A percentile compares a stretch with the other conserved stretches of the same genome.
phyloP scores from a whole-genome alignment of 352 stramenopile genomes.

The Stephanocyclus meneghinianus region DNA sequence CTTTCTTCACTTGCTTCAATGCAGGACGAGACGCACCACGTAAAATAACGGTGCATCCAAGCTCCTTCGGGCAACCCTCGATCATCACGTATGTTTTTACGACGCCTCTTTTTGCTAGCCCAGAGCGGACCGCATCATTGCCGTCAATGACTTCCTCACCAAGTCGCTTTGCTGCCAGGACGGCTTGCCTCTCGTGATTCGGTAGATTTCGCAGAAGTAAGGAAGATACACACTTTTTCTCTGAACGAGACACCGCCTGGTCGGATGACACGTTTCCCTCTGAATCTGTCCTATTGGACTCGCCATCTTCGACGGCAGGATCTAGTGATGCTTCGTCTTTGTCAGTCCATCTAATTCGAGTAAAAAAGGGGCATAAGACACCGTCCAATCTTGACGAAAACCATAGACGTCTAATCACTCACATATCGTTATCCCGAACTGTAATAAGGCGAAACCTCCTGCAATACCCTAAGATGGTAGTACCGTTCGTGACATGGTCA shows the following conservation, averaged over 20 bases:
- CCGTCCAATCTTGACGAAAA: neutral
- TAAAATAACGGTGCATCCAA: constrained; percentile 92
- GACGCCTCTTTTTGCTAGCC: constrained; percentile 78
- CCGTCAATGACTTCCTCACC: constrained; percentile 77
- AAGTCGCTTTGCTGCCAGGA: constrained; percentile 73
- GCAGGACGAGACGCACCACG: constrained; percentile 87
- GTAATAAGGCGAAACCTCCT: constrained; percentile 79
- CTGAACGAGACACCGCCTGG: constrained; percentile 28
- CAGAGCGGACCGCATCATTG: constrained; percentile 72
- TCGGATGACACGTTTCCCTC: neutral
- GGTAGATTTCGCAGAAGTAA: constrained; percentile 50
- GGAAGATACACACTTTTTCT: constrained; percentile 53
- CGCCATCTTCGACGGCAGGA: neutral
- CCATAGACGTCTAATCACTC: neutral
- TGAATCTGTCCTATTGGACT: neutral
- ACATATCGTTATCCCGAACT: constrained; percentile 77
- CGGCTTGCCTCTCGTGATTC: constrained; percentile 75
- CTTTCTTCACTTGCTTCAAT: constrained; percentile 90
- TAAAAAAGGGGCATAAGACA: neutral
- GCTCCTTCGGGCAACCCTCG: constrained; percentile 91
- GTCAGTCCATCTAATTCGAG: constrained; percentile 49
- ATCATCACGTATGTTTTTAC: constrained; percentile 90
- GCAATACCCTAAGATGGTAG: constrained; percentile 65
- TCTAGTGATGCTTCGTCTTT: constrained; percentile 1
- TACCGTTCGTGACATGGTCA: constrained; percentile 88